These are phyloP conservation scores for Pseudocercospora fuligena DNA, from an alignment of 2,329 filamentous ascomycete species.

Conservation along the genomic window DNA sequence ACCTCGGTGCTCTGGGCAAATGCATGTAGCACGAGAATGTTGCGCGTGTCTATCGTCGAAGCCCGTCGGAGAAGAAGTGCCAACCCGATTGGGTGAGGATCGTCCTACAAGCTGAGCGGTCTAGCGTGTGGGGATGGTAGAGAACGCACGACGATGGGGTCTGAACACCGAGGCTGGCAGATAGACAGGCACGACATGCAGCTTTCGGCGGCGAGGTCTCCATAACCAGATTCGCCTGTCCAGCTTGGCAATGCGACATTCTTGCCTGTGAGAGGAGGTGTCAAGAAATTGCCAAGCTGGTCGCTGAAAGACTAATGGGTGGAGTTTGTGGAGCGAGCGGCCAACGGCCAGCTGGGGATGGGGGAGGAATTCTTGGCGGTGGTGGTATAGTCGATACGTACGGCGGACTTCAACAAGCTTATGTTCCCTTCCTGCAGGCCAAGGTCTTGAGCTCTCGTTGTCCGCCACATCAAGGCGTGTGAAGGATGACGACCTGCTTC, in stretches of 20 bases:
- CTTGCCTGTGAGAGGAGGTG: constrained; percentile 20
- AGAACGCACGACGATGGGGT: background rate
- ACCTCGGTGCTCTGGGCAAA: constrained; percentile 9
- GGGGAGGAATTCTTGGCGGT: background rate
- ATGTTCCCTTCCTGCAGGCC: constrained; percentile 7
- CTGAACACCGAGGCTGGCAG: constrained; percentile 1
- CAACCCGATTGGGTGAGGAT: constrained; percentile 1
- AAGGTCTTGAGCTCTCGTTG: constrained; percentile 13
- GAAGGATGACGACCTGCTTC: background rate
- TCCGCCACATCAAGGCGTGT: background rate
- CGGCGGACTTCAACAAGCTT: constrained; percentile 6
- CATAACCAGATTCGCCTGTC: constrained; percentile 9
- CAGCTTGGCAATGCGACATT: constrained; percentile 20
- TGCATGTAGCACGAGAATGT: constrained; percentile 23
- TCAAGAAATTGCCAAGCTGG: constrained; percentile 21
- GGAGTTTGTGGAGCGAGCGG: constrained; percentile 3
- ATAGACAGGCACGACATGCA: background rate
- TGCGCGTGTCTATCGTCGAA: constrained; percentile 11
- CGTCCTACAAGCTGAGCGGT: background rate
- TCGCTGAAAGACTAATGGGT: constrained; percentile 2
- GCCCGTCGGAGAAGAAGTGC: background rate
- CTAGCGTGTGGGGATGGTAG: background rate
- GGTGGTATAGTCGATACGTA: background rate
- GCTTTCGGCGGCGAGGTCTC: background rate
- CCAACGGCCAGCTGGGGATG: background rate